These are phyloP conservation scores for Pichia insulana DNA, from an alignment of 805 yeast genomes.

Conservation along the genomic window DNA sequence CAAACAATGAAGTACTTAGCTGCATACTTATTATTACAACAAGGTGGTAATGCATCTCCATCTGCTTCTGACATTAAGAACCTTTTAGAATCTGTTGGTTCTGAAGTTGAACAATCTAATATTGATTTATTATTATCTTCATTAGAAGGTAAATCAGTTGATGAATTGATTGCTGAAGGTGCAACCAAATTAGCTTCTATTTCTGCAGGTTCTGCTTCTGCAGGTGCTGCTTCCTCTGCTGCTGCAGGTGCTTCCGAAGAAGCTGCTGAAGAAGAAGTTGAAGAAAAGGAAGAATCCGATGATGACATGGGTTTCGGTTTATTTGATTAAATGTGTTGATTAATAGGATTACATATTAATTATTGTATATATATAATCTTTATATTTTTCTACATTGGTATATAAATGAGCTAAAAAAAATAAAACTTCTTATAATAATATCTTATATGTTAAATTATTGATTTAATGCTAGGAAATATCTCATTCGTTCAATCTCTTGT, in stretches of 20 bases:
- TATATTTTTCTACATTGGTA: not conserved
- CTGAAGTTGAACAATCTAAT: conserved; percentile 88
- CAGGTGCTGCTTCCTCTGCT: conserved; percentile 62
- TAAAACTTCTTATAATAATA: conserved; percentile 1
- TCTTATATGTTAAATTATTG: not conserved
- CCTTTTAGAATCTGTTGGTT: conserved; percentile 90
- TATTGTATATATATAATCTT: not conserved
- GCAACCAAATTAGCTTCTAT: conserved; percentile 92
- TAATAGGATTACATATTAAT: not conserved
- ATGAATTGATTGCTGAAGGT: conserved; percentile 91
- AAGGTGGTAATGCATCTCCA: conserved; percentile 94
- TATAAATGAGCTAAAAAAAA: not conserved
- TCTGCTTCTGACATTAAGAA: conserved; percentile 84
- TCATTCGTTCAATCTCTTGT: conserved; percentile 16
- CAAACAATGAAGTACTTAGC: conserved; percentile 87
- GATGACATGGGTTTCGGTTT: conserved; percentile 66
- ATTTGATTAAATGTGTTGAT: conserved; percentile 25
- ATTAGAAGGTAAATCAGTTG: conserved; percentile 87
- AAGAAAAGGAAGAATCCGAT: conserved; percentile 51
- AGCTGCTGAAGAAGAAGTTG: conserved; percentile 63
- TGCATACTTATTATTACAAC: conserved; percentile 96
- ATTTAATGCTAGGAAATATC: conserved; percentile 1
- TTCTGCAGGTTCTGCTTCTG: conserved; percentile 97
- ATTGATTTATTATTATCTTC: conserved; percentile 71
- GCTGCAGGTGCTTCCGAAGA: conserved; percentile 68